Evolutionary conservation across 371 early-diverging fungal species (phyloP).

Genomic region (Batkoa obscura): DNA sequence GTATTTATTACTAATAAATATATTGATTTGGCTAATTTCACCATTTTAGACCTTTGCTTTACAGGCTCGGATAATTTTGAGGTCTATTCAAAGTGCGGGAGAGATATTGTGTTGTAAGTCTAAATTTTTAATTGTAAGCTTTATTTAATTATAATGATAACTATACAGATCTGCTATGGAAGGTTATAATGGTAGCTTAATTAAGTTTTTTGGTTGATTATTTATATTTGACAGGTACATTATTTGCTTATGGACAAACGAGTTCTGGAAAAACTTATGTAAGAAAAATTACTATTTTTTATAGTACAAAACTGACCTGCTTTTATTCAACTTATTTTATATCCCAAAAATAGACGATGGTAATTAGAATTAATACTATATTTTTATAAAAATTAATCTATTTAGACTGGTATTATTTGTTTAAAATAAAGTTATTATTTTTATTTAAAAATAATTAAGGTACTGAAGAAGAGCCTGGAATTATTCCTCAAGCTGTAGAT

Average conservation of each 20-base stretch:
- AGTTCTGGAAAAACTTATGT: slow-evolving; percentile 87
- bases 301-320: no score
- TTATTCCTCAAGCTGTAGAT: slow-evolving; percentile 66
- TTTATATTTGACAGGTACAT: slow-evolving; percentile 10
- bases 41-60: not conserved
- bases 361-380: no score
- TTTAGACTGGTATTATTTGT: not conserved
- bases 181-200: slow-evolving; percentile 28
- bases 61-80: not conserved
- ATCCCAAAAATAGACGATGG: slow-evolving; percentile 17
- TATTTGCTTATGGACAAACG: slow-evolving; percentile 93
- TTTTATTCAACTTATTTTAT: no score
- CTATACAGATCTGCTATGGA: slow-evolving; percentile 23
- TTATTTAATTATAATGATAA: not conserved
- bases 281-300: slow-evolving; percentile 9
- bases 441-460: not conserved
- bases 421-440: not conserved
- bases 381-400: not conserved
- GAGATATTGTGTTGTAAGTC: not conserved
- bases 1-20: not conserved
- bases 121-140: not conserved
- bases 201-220: not conserved
- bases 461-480: slow-evolving; percentile 35
- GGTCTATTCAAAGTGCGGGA: not conserved
- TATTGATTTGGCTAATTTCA: not conserved